Percentiles rank a stretch among this genome's conserved stretches.
phyloP scores from a whole-genome alignment of 441 rosid genomes.

The Viola pubescens region DNA sequence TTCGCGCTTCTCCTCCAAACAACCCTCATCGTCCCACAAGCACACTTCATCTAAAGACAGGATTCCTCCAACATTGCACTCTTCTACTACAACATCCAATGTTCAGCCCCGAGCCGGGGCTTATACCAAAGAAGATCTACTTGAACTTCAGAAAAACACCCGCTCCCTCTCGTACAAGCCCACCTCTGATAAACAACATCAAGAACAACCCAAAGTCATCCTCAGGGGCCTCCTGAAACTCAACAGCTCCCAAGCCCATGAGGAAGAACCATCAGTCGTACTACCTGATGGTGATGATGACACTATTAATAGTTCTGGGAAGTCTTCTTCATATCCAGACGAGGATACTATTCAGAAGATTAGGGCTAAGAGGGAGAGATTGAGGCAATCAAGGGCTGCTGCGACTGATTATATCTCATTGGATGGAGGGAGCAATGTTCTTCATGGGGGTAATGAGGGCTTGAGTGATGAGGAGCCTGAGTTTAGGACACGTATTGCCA shows the following conservation, averaged over 20 bases:
- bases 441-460: constrained; percentile 28
- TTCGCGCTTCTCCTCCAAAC: constrained; percentile 17
- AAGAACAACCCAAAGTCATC: constrained; percentile 49
- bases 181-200: constrained; percentile 20
- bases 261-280: constrained; percentile 6
- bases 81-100: constrained; percentile 38
- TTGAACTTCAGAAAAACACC: constrained; percentile 87
- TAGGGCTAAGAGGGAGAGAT: constrained; percentile 63
- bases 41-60: constrained; percentile 52
- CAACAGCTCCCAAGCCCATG: constrained; percentile 13
- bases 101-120: constrained; percentile 80
- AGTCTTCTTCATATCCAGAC: constrained; percentile 27
- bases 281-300: constrained; percentile 19
- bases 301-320: constrained; percentile 10
- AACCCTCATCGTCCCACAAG: constrained; percentile 52
- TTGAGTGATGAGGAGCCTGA: constrained; percentile 81
- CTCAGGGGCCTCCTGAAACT: constrained; percentile 70
- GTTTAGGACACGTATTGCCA: constrained; percentile 44
- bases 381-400: constrained; percentile 50
- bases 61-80: constrained; percentile 16
- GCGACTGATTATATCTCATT: constrained; percentile 74
- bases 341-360: constrained; percentile 61
- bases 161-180: constrained; percentile 59
- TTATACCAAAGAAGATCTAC: constrained; percentile 79
- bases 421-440: constrained; percentile 42